Base-by-base conservation (phyloP, 768 basidiomycete genomes). In the Podaxis sp. region DNA sequence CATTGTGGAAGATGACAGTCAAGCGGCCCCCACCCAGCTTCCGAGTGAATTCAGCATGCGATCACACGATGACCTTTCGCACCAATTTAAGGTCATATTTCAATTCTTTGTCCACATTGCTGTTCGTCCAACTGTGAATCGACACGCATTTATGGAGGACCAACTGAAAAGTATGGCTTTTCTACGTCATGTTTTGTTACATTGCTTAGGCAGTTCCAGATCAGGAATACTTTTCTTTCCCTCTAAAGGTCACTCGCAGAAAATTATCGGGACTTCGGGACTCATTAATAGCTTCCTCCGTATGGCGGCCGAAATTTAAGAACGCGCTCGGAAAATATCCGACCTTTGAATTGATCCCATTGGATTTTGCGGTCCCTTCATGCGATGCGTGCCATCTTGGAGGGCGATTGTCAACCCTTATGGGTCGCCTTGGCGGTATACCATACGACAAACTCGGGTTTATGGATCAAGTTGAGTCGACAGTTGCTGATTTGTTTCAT, bases 361-460 rank as follows among this genome's bases (percentile, higher is more conserved):
- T 94, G 59, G 77, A 84, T 15, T 86, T 86, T 67, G 74, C 85
- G 13, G 74, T 85, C 22, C 85, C 87, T 1, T 76, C 77, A 17
- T 97, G 95, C 70, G 91, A 95, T 73, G 94, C 92, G 22, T 96
- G 95, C 72, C 84, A 89, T 73, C 79, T 94, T 36, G 85, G 88
- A 44, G 83, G 86, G 19, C 82, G 91, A 63, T 71, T 85, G 68
- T 91, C 92, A 24, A 90, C 85, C 7, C 67, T 87, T 7, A 64
- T 81, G 11, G 91, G 88, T 0, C 77, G 82, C 52, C 69, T 95
- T 42, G 80, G 79, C 56, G 95, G 95, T 5, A 68, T 74, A 9
- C 81, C 85, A n/a, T 96, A 96, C 70, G 82, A 93, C 67, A 71
- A 67, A n/a, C 71, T 81, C 59, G 90, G 90, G 46, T 94, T 89